Conservation (phyloP, 2,329 filamentous ascomycete species). For the Harringtonia lauricola region DNA sequence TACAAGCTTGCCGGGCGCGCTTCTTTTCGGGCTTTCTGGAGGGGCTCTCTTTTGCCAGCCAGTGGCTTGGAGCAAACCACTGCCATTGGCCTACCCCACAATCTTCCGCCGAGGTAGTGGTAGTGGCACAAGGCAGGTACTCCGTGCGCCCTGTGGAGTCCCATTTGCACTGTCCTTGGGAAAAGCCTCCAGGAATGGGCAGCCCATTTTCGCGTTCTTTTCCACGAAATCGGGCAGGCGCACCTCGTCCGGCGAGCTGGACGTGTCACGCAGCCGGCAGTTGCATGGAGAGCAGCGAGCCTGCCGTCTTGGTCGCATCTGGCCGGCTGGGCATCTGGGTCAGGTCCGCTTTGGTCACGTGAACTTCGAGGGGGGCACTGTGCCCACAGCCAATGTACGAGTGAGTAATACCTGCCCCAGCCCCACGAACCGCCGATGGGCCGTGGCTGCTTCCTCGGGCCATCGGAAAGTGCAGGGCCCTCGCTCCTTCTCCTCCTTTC, state of each 20-base stretch:
- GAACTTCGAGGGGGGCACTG: too few relatives aligned
- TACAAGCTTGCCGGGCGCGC: not conserved
- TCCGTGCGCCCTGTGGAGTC: not conserved
- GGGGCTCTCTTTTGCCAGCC: constrained; percentile 7
- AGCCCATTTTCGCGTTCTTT: too few relatives aligned
- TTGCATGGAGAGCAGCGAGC: too few relatives aligned
- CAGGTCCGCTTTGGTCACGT: too few relatives aligned
- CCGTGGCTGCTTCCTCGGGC: constrained; percentile 8
- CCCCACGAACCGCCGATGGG: not conserved
- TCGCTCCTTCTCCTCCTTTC: not conserved
- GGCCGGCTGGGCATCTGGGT: too few relatives aligned
- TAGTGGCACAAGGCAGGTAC: too few relatives aligned
- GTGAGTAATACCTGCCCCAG: not conserved
- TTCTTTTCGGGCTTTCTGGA: not conserved
- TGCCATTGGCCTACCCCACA: constrained; percentile 11
- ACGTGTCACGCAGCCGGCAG: too few relatives aligned
- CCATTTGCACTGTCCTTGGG: not conserved
- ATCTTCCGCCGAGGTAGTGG: constrained; percentile 1
- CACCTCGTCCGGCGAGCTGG: too few relatives aligned
- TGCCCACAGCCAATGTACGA: too few relatives aligned
- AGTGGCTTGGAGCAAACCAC: not conserved
- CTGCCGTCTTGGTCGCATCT: too few relatives aligned
- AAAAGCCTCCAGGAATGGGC: too few relatives aligned
- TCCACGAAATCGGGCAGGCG: too few relatives aligned
- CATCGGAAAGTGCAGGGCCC: constrained; percentile 9